Evolutionary conservation across 1,284 basidiomycete species (phyloP).

Genomic region (Hymenochaete sp.): DNA sequence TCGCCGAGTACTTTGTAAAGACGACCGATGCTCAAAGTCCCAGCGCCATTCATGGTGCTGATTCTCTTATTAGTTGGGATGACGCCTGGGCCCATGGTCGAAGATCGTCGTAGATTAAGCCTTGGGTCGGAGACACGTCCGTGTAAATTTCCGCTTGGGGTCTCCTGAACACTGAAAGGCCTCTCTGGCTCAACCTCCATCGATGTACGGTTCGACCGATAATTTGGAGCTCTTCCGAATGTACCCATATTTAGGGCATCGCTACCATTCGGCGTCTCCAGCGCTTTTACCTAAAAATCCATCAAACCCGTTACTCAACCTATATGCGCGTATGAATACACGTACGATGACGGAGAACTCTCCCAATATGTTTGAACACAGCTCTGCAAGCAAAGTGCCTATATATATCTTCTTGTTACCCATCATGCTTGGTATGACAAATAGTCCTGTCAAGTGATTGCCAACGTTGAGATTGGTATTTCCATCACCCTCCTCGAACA

Average conservation of each 20-base stretch:
- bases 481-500: slow-evolving; percentile 67
- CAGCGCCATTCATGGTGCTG: slow-evolving; percentile 47
- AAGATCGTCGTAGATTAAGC: slow-evolving; percentile 42
- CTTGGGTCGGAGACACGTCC: slow-evolving; percentile 9
- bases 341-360: slow-evolving; percentile 74
- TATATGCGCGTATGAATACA: slow-evolving; percentile 17
- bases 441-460: slow-evolving; percentile 52
- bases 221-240: slow-evolving; percentile 23
- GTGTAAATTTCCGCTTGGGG: slow-evolving; percentile 3
- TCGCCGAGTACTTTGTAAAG: slow-evolving; percentile 85
- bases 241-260: slow-evolving; percentile 29
- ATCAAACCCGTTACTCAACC: slow-evolving; percentile 11
- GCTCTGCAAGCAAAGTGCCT: slow-evolving; percentile 75
- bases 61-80: slow-evolving; percentile 46
- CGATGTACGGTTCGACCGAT: slow-evolving; percentile 4
- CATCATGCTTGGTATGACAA: slow-evolving; percentile 71
- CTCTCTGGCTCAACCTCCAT: slow-evolving; percentile 7
- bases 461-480: slow-evolving; percentile 46
- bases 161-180: slow-evolving; percentile 1
- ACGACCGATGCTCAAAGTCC: slow-evolving; percentile 64
- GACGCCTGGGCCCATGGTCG: slow-evolving; percentile 35
- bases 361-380: slow-evolving; percentile 76
- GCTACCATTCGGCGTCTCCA: slow-evolving; percentile 30
- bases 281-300: slow-evolving; percentile 25
- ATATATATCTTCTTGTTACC: slow-evolving; percentile 76